Base-by-base conservation (phyloP, 2,329 filamentous ascomycete species). In the Beauveria australis region DNA sequence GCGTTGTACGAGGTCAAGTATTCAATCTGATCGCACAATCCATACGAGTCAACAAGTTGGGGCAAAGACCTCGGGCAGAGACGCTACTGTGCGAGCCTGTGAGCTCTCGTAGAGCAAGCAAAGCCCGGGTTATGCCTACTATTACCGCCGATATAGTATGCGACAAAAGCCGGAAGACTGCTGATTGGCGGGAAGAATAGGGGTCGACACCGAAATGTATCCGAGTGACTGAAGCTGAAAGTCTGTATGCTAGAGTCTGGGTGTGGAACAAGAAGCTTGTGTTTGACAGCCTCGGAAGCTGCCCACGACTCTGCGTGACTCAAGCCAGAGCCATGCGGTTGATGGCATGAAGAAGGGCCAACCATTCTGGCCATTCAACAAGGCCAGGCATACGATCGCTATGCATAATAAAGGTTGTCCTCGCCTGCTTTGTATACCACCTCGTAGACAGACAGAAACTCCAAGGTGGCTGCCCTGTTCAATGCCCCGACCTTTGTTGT, bases 1-100 rank as follows among this genome's bases (percentile, higher is more conserved):
- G 64, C 64, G 46, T 66, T 65, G 37, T 66, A 59, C 10, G 64
- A 52, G 12, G 60, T 58, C 19, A 63, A 60, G 51, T 61, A 61
- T 3, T 59, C 62, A 24, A 62, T 40, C n/a, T 24, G n/a, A 30
- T 51, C 55, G 19, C 56, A 28, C 14, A 64, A 28, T 10, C 51
- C 61, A n/a, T 53, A 64, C 18, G 53, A 54, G 41, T 57, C 59
- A n/a, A 61, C 24, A n/a, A 61, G 46, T 51, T 63, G 1, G 44
- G 26, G 61, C n/a, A 16, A 64, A 28, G 12, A 52, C 37, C 14
- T 53, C 51, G 14, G 61, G 56, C 14, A 63, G 30, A n/a, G 47
- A 56, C 59, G 26, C 61, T 59, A 28, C 49, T 61, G 47, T 64
- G 59, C 22, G 53, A 10, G 6, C 61, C 61, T 18, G 59, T 55